Evolutionary conservation across 768 basidiomycete genomes (phyloP), one percentile per base, ranked within the genome.

Genomic region (Leccinum uliginosum): DNA sequence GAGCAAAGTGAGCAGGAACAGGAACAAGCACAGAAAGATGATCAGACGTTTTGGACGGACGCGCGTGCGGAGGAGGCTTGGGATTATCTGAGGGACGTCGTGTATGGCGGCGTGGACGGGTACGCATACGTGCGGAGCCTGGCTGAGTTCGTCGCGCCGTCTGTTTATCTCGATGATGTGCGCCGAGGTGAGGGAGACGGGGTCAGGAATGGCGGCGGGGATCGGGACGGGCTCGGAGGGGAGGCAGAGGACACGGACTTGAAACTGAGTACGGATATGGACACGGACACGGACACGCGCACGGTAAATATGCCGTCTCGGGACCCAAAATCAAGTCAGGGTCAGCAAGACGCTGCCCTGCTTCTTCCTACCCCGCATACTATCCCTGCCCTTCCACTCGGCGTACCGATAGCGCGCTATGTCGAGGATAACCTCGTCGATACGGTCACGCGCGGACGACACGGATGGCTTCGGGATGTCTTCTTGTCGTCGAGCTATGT

Each of bases 41-140:
- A 44, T 3, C 72, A 68, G 6, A 19, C 46, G 6, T 84, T 83
- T 59, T 88, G 83, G 80, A 78, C 73, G 23, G 67, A 73, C 12
- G 74, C 73, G 50, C 73, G 76, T 6, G 82, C 80, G 12, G 68
- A 69, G n/a, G 76, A 79, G 23, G 87, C 80, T 2, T 85, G 89
- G 70, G 78, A 76, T n/a, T 89, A 86, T 62, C 47, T 91, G 17
- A 72, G 80, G 19, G 86, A 90, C 65, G 66, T 89, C n/a, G 88
- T 91, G 0, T 91, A 91, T 65, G 89, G 90, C 0, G 89, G 90
- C 47, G 76, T 83, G 0, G 87, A 89, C 55, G 89, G 90, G 2
- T 71, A 84, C 26, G 89, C 89, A 6, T 91, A 91, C 67, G 79
- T 86, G 52, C 77, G 86, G 58, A 91, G 90, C 66, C 63, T 92